Conservation (phyloP, 257 asterid genomes). For the Scutellaria galericulata region DNA sequence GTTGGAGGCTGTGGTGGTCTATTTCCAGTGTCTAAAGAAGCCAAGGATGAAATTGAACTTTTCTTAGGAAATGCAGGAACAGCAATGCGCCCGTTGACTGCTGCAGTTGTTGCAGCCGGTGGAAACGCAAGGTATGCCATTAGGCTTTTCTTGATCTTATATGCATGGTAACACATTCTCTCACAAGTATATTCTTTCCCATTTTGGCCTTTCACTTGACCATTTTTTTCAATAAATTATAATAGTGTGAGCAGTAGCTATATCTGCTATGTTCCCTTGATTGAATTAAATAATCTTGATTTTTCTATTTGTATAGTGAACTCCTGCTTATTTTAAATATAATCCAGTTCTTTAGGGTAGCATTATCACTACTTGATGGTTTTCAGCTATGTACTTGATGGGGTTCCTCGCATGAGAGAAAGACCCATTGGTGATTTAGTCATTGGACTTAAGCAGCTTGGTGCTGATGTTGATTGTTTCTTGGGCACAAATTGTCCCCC, state of each 20-base stretch:
- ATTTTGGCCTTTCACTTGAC: constrained; percentile 2
- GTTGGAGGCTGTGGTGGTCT: constrained; percentile 90
- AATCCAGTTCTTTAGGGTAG: constrained; percentile 15
- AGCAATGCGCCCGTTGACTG: constrained; percentile 98
- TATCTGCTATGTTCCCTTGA: constrained; percentile 14
- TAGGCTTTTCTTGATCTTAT: constrained; percentile 20
- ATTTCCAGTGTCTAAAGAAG: constrained; percentile 79
- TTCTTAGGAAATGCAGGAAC: constrained; percentile 99
- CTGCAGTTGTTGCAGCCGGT: constrained; percentile 95
- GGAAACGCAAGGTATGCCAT: constrained; percentile 75
- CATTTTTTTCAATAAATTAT: neutral
- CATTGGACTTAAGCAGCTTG: constrained; percentile 94
- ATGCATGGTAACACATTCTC: constrained; percentile 11
- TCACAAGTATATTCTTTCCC: neutral
- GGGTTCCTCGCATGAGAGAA: constrained; percentile 99
- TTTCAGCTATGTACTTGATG: constrained; percentile 93
- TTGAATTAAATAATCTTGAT: constrained; percentile 15
- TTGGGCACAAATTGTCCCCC: constrained; percentile 96
- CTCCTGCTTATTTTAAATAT: constrained; percentile 18
- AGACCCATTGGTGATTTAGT: constrained; percentile 98
- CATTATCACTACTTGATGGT: constrained; percentile 21
- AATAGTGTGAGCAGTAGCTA: neutral
- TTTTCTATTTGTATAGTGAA: constrained; percentile 11
- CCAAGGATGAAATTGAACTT: constrained; percentile 80
- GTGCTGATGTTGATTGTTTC: constrained; percentile 84